Base-by-base conservation (phyloP, 495 filamentous ascomycete species). In the Daldinia bambusicola region DNA sequence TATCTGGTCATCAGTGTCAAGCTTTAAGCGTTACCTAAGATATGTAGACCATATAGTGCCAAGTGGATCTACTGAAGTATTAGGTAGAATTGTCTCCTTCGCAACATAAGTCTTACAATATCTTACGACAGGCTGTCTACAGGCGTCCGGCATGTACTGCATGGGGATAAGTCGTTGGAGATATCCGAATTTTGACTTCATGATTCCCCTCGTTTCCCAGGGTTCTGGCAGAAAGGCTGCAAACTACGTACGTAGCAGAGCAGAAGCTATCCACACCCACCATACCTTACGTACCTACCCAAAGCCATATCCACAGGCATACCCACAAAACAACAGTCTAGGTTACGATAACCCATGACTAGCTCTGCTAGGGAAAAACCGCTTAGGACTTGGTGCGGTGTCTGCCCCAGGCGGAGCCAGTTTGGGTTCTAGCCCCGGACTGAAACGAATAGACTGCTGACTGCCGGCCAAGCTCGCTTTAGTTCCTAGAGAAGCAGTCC, bases 41-140 rank as follows among this genome's bases (percentile, higher is more conserved):
- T n/a, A 26, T 26, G 26, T 26, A 26, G 26, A 45, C 41, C 7
- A 9, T 48, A 48, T 48, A 48, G 16, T 3, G 18, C 18, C 10
- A 48, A 48, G 43, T 48, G 43, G 43, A 48, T 48, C 43, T 4
- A 18, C 12, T 22, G 16, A 12, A 22, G 18, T 9, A 22, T 16
- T 48, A 48, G 26, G 26, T 26, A 48, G 22, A 22, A 18, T 4
- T 48, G 16, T 20, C 18, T 48, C 2, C 18, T 48, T 22, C 41
- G 41, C 20, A n/a, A 48, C 43, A 48, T 48, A 20, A 48, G 43
- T 13, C 10, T 22, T 48, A 48, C 10, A 22, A 8, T 48, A 48
- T 48, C 43, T 48, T 48, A 48, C 43, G 43, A 48, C 20, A 48
- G 22, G 43, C 22, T 18, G 43, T 48, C 43, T 48, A 16, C 43